A percentile compares a stretch with the other conserved stretches of the same genome.
Evolutionary conservation across 2,329 filamentous ascomycete genomes (phyloP).

Genomic region (Corniculantispora saksenae): DNA sequence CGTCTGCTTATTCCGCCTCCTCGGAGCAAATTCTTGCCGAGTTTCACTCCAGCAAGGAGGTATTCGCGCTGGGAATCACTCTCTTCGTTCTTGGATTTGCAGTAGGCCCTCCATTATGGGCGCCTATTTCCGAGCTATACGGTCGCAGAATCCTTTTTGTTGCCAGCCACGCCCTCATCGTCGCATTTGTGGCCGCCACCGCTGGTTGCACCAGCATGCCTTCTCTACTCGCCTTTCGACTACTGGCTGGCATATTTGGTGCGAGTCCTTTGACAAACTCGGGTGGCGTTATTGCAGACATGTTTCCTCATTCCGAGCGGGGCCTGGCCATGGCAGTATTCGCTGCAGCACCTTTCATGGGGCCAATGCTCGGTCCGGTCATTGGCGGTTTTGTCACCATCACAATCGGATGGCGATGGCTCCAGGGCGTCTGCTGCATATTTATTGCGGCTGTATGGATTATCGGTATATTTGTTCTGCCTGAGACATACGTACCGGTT

Average conservation of each 20-base stretch:
- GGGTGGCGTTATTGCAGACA: slow-evolving; percentile 61
- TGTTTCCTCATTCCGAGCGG: slow-evolving; percentile 53
- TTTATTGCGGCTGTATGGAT: slow-evolving; percentile 44
- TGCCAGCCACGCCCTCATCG: slow-evolving; percentile 56
- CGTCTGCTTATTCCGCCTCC: neutral
- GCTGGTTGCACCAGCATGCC: slow-evolving; percentile 58
- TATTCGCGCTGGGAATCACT: neutral
- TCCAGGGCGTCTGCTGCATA: slow-evolving; percentile 33
- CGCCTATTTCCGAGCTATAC: slow-evolving; percentile 21
- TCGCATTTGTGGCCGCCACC: slow-evolving; percentile 61
- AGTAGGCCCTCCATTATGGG: slow-evolving; percentile 24
- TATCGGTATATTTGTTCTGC: slow-evolving; percentile 45
- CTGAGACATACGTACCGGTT: slow-evolving; percentile 33
- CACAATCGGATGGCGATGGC: slow-evolving; percentile 66
- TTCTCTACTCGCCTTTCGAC: slow-evolving; percentile 61
- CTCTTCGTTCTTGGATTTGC: slow-evolving; percentile 17
- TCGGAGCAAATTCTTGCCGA: neutral
- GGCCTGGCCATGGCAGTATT: slow-evolving; percentile 64
- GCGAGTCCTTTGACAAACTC: slow-evolving; percentile 62
- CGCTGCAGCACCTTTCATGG: slow-evolving; percentile 63
- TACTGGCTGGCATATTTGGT: slow-evolving; percentile 64
- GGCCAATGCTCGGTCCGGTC: slow-evolving; percentile 62
- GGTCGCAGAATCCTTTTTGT: slow-evolving; percentile 59
- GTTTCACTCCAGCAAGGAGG: neutral
- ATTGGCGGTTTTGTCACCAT: slow-evolving; percentile 65